Evolutionary conservation across 108 stramenopile genomes (phyloP).

Genomic region (Skeletonema grethae): DNA sequence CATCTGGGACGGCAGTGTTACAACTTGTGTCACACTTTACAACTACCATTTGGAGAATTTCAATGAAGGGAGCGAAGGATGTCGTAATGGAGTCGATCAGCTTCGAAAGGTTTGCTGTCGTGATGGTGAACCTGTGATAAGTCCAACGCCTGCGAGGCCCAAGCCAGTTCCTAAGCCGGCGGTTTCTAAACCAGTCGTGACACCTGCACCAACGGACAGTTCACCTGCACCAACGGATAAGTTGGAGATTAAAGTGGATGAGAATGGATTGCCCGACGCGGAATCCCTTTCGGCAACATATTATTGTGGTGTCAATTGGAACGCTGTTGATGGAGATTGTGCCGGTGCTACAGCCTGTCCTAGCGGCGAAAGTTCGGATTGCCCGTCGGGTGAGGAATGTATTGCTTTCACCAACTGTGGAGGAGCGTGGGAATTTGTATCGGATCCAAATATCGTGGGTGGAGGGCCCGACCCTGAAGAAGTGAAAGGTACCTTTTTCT

Average conservation of each 20-base stretch:
- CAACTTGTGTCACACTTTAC: constrained; percentile 27
- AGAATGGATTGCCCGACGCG: constrained; percentile 40
- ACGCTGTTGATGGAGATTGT: constrained; percentile 31
- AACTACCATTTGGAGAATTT: constrained; percentile 31
- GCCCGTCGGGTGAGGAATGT: constrained; percentile 28
- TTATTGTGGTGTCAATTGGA: constrained; percentile 43
- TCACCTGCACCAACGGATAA: too few relatives aligned
- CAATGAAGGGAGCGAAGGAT: constrained; percentile 25
- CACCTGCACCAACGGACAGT: neutral
- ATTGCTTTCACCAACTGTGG: constrained; percentile 52
- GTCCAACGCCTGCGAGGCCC: neutral
- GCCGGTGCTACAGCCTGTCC: constrained; percentile 35
- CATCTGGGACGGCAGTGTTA: constrained; percentile 31
- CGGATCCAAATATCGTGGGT: constrained; percentile 42
- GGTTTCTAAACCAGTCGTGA: neutral
- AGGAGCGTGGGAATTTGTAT: constrained; percentile 38
- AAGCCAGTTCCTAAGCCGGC: neutral
- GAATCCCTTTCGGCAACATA: constrained; percentile 34
- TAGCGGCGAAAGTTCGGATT: constrained; percentile 27
- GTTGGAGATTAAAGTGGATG: constrained; percentile 18
- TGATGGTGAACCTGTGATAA: neutral
- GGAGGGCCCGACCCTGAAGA: constrained; percentile 41
- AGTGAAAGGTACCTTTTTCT: constrained; percentile 48
- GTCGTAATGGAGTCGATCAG: constrained; percentile 31
- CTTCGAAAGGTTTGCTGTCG: constrained; percentile 34